Evolutionary conservation across 2,329 filamentous ascomycete genomes (phyloP), one percentile per base, ranked within the genome.

Genomic region (Colletotrichum lentis): DNA sequence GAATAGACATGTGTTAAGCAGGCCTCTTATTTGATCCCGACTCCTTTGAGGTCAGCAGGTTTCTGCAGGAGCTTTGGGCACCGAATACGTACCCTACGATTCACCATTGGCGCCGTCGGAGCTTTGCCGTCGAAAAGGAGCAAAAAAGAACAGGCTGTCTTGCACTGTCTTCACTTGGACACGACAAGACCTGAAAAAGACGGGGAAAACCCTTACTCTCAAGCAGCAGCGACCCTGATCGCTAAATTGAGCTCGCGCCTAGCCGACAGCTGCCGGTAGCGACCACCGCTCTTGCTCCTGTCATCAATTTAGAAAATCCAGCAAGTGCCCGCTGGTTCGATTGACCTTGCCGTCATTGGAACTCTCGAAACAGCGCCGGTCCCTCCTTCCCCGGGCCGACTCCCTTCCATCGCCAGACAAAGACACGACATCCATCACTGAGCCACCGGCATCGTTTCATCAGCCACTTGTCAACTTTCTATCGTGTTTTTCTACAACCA

Each of bases 31-130:
- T 64, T 67, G 59, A 75, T 75, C 73, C 69, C 76, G 77, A 84
- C 87, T 90, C 88, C 88, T 90, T 90, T 90, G 88, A 91, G 88
- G 89, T 90, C 90, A 92, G 90, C 90, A 86, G 89, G 90, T 83
- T 86, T 86, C 91, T 93, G 90, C 91, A 92, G 90, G 89, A 92
- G 88, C 49, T 67, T 52, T 58, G 66, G 66, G 66, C 56, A 67
- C 52, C 41, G 39, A 62, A 67, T 57, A 61, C 50, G 66, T 64
- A 64, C 61, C 49, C 27, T 62, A 61, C 56, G 35, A 62, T 69
- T 61, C 35, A 41, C 44, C 54, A 46, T 27, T 67, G 39, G 44
- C 35, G 16, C 62, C 44, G 44, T 67, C 31, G 53, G 50, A 67
- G 49, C 44, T 69, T 44, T 62, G 31, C 56, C 49, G 22, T 58